These are phyloP conservation scores for Flagelloscypha sp. DNA, from an alignment of 768 basidiomycete genomes.

Conservation along the genomic window DNA sequence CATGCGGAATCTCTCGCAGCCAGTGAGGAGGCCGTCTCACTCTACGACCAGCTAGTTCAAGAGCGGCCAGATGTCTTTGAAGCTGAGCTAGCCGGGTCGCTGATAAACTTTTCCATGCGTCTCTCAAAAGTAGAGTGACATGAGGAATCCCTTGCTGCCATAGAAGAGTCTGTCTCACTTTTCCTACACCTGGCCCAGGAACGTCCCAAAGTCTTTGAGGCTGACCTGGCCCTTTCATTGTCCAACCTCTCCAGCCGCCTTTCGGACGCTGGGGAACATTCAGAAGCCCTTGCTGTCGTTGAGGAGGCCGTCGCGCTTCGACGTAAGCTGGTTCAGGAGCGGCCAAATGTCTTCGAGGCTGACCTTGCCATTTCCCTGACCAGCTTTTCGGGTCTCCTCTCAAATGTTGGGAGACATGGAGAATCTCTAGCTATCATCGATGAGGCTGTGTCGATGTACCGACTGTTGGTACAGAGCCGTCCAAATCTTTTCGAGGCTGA, in stretches of 20 bases:
- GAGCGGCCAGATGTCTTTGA: conserved; percentile 5
- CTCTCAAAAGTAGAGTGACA: not conserved
- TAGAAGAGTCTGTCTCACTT: conserved; percentile 4
- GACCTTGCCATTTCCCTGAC: not conserved
- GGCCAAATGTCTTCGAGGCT: not conserved
- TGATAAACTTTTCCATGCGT: conserved; percentile 4
- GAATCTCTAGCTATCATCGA: not conserved
- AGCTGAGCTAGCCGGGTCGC: conserved; percentile 5
- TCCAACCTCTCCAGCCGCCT: not conserved
- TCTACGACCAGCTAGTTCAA: too few relatives aligned
- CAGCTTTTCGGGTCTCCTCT: not conserved
- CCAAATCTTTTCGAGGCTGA: not conserved
- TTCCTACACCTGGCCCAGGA: conserved; percentile 4
- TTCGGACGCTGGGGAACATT: not conserved
- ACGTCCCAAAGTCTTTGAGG: conserved; percentile 4
- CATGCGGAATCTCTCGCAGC: not conserved
- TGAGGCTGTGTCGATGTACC: not conserved
- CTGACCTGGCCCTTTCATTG: not conserved
- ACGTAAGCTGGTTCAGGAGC: not conserved
- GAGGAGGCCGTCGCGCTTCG: not conserved
- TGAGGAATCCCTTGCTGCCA: conserved; percentile 7
- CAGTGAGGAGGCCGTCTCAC: not conserved
- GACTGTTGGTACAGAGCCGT: not conserved
- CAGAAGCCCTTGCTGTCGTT: not conserved
- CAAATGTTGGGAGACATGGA: not conserved